A percentile compares a stretch with the other conserved stretches of the same genome.
Conservation (phyloP, 2,329 filamentous ascomycete genomes). For the Magnaporthiopsis rhizophila region DNA sequence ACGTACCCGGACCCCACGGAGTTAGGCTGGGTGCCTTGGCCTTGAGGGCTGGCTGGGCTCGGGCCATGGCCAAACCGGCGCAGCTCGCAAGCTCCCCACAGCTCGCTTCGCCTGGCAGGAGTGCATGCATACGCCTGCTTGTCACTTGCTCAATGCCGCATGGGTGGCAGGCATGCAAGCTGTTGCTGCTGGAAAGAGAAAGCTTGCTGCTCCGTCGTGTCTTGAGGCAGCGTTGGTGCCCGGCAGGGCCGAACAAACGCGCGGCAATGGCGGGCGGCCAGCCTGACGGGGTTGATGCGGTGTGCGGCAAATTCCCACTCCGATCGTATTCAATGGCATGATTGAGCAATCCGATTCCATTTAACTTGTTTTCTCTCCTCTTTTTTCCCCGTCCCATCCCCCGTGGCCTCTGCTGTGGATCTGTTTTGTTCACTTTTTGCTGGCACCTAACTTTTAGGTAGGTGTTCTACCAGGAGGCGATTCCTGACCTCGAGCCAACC, state of each 20-base stretch:
- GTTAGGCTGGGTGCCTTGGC: not conserved
- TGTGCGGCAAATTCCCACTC: not conserved
- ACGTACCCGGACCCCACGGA: not conserved
- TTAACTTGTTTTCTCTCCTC: not conserved
- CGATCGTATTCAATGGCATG: not conserved
- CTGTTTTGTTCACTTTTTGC: not conserved
- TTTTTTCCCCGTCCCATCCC: not conserved
- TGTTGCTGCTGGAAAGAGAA: no score
- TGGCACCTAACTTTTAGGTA: not conserved
- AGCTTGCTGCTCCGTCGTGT: not conserved
- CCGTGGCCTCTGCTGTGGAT: not conserved
- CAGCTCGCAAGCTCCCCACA: not conserved
- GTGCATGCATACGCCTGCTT: conserved; percentile 3
- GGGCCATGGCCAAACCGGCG: not conserved
- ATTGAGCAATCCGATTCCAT: not conserved
- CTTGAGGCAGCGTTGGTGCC: not conserved
- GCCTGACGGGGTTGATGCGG: not conserved
- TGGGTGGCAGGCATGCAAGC: not conserved
- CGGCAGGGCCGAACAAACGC: not conserved
- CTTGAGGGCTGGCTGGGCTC: no score
- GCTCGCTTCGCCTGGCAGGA: not conserved
- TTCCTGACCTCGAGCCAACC: not conserved
- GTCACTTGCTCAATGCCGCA: not conserved
- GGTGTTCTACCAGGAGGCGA: not conserved
- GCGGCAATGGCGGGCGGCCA: no score